These are phyloP conservation scores for Spencermartinsiella europaea DNA, from an alignment of 805 yeast species.

Conservation along the genomic window DNA sequence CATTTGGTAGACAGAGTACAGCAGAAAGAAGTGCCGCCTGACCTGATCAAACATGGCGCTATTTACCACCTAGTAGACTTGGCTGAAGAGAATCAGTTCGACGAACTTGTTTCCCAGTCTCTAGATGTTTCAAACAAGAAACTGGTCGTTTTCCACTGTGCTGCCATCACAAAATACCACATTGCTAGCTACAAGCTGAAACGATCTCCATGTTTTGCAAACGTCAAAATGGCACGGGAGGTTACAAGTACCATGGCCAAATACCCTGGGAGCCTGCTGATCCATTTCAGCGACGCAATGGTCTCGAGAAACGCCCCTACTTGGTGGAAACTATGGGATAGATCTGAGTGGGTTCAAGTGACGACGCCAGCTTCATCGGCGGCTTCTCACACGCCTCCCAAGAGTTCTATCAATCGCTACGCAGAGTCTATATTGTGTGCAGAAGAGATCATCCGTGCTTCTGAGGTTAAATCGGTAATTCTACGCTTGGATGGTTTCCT, in stretches of 20 bases:
- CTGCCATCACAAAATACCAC: not conserved
- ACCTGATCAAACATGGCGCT: constrained; percentile 24
- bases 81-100: not conserved
- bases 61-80: constrained; percentile 16
- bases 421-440: not conserved
- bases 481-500: constrained; percentile 25
- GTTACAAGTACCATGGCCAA: not conserved
- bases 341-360: not conserved
- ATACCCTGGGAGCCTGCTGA: not conserved
- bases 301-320: not conserved
- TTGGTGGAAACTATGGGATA: not conserved
- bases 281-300: not conserved
- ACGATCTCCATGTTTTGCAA: not conserved
- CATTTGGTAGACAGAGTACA: constrained; percentile 17
- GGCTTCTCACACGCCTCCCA: not conserved
- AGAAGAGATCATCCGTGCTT: not conserved
- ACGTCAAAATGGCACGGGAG: not conserved
- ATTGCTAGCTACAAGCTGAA: not conserved
- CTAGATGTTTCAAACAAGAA: not conserved
- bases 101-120: not conserved
- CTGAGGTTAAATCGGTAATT: constrained; percentile 12
- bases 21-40: constrained; percentile 21
- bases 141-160: not conserved
- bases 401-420: not conserved
- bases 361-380: not conserved